Conservation (phyloP, 2,329 filamentous ascomycete genomes). For the Fusarium sp. region DNA sequence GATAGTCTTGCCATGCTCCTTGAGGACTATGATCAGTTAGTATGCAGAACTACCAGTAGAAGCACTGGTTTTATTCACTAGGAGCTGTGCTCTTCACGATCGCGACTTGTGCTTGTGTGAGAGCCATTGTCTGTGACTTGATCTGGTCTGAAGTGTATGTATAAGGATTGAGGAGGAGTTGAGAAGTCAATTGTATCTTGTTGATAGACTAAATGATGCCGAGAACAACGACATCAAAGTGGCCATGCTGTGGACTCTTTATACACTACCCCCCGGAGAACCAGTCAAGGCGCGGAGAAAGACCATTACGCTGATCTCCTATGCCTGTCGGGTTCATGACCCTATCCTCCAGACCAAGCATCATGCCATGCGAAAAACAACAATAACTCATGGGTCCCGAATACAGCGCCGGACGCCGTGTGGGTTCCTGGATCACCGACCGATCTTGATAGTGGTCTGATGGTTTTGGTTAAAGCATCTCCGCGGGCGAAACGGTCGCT, state of each 20-base stretch:
- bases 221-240: slow-evolving; percentile 17
- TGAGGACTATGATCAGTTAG: slow-evolving; percentile 61
- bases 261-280: slow-evolving; percentile 41
- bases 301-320: slow-evolving; percentile 34
- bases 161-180: slow-evolving; percentile 1
- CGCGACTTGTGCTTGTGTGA: slow-evolving; percentile 75
- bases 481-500: slow-evolving; percentile 37
- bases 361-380: slow-evolving; percentile 35
- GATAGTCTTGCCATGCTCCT: slow-evolving; percentile 77
- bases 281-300: slow-evolving; percentile 44
- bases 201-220: slow-evolving; percentile 28
- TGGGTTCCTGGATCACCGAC: slow-evolving; percentile 40
- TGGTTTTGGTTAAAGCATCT: slow-evolving; percentile 43
- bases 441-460: slow-evolving; percentile 45
- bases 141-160: slow-evolving; percentile 3
- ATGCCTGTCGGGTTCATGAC: not conserved
- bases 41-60: not conserved
- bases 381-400: slow-evolving; percentile 15
- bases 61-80: slow-evolving; percentile 34
- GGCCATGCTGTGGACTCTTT: slow-evolving; percentile 21
- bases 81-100: slow-evolving; percentile 85
- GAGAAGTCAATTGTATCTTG: slow-evolving; percentile 2
- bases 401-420: slow-evolving; percentile 26
- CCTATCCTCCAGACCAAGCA: not conserved
- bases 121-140: slow-evolving; percentile 56